Evolutionary conservation across 148 eudicot species (phyloP).

Genomic region (Linanthus parryae): DNA sequence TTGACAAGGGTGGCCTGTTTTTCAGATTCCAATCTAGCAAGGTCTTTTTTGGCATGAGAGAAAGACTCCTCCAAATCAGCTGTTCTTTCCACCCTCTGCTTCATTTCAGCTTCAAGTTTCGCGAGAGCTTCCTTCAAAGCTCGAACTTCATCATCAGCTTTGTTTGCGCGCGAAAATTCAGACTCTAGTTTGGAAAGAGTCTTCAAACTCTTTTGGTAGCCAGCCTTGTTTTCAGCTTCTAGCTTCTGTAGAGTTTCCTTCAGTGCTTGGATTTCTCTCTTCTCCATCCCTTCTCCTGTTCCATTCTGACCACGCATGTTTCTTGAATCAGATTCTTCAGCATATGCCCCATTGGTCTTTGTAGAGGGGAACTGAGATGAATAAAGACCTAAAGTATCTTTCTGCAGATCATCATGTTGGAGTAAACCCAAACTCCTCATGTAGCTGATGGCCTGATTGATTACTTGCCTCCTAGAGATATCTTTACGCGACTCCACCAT

Average conservation of each 20-base stretch:
- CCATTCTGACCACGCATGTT: constrained; percentile 9
- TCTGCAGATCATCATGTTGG: constrained; percentile 31
- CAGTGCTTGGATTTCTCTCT: too few relatives aligned
- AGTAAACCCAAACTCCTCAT: too few relatives aligned
- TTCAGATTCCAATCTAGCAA: constrained; percentile 21
- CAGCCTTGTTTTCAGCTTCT: constrained; percentile 73
- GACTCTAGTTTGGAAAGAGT: constrained; percentile 52
- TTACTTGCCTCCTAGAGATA: too few relatives aligned
- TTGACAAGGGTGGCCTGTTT: too few relatives aligned
- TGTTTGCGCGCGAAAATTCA: constrained; percentile 43
- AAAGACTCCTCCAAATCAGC: too few relatives aligned
- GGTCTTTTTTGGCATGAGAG: constrained; percentile 39
- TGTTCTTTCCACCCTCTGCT: constrained; percentile 43
- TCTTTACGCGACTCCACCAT: too few relatives aligned
- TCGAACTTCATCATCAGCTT: constrained; percentile 71
- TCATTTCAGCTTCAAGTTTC: constrained; percentile 61
- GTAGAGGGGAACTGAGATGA: constrained; percentile 24
- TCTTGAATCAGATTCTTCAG: constrained; percentile 25
- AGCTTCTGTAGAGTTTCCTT: constrained; percentile 51
- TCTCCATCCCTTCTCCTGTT: too few relatives aligned
- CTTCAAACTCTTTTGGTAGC: constrained; percentile 50
- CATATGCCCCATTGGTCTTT: constrained; percentile 27
- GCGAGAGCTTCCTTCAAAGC: constrained; percentile 41
- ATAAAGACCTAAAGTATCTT: constrained; percentile 32
- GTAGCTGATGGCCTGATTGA: too few relatives aligned